Percentiles rank a stretch among this genome's conserved stretches.
Conservation (phyloP, 352 stramenopile genomes). For the Phytophthora foliorum region DNA sequence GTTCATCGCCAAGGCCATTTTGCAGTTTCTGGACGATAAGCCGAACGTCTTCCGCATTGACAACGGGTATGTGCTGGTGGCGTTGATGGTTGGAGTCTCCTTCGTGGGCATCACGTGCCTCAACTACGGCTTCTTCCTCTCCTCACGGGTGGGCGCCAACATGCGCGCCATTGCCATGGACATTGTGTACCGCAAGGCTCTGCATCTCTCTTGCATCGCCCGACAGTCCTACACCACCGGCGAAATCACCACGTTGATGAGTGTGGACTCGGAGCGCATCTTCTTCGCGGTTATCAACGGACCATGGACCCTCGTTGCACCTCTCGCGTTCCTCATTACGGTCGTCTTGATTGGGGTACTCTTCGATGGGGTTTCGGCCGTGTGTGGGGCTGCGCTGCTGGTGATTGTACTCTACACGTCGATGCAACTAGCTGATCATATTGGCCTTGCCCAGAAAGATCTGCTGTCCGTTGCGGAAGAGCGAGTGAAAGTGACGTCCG, state of each 20-base stretch:
- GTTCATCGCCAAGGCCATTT: constrained; percentile 36
- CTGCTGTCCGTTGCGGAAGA: constrained; percentile 55
- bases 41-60: constrained; percentile 36
- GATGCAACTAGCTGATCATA: constrained; percentile 18
- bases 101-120: constrained; percentile 40
- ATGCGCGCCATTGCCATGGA: constrained; percentile 53
- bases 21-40: constrained; percentile 39
- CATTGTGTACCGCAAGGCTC: constrained; percentile 53
- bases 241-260: constrained; percentile 56
- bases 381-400: constrained; percentile 28
- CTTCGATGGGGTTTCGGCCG: constrained; percentile 30
- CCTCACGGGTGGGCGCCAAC: constrained; percentile 47
- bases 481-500: constrained; percentile 94
- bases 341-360: constrained; percentile 40
- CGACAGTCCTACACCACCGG: constrained; percentile 47
- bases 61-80: constrained; percentile 37
- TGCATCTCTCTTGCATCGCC: constrained; percentile 68
- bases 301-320: constrained; percentile 37
- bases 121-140: constrained; percentile 52
- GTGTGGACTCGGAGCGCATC: constrained; percentile 53
- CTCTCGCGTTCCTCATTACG: constrained; percentile 36
- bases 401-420: constrained; percentile 34
- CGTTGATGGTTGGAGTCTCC: constrained; percentile 29
- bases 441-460: constrained; percentile 28
- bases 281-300: constrained; percentile 46